These are phyloP conservation scores for Dentipellis fragilis DNA, from an alignment of 768 basidiomycete genomes.

Conservation along the genomic window DNA sequence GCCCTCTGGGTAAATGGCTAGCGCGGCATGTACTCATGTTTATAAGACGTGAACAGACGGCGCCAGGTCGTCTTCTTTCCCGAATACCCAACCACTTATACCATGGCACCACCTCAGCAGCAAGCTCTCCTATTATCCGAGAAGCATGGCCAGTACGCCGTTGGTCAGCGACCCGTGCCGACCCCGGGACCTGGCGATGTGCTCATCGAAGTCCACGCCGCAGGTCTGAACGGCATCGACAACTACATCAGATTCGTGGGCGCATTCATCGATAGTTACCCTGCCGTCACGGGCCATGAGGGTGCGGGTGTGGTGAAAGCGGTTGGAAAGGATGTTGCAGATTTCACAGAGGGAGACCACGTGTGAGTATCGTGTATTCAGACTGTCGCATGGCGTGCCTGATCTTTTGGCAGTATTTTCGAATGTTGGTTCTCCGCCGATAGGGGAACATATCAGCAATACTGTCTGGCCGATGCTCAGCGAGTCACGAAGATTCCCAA, in stretches of 20 bases:
- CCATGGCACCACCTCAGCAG: background rate
- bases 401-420: background rate
- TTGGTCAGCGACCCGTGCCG: conserved; percentile 1
- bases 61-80: no score
- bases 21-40: no score
- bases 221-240: conserved; percentile 2
- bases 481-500: conserved; percentile 13
- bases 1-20: no score
- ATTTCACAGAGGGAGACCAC: background rate
- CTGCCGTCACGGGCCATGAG: conserved; percentile 9
- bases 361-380: background rate
- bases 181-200: conserved; percentile 10
- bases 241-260: background rate
- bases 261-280: conserved; percentile 11
- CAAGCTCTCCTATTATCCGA: background rate
- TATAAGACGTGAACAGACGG: no score
- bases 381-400: background rate
- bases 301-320: conserved; percentile 1
- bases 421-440: conserved; percentile 1
- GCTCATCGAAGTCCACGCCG: conserved; percentile 7
- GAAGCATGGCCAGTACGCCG: background rate
- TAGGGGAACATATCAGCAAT: conserved; percentile 11
- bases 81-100: no score
- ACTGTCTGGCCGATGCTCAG: conserved; percentile 8
- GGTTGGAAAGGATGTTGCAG: conserved; percentile 1